Evolutionary conservation across 2,329 filamentous ascomycete species (phyloP).

Genomic region (Talaromyces sp.): DNA sequence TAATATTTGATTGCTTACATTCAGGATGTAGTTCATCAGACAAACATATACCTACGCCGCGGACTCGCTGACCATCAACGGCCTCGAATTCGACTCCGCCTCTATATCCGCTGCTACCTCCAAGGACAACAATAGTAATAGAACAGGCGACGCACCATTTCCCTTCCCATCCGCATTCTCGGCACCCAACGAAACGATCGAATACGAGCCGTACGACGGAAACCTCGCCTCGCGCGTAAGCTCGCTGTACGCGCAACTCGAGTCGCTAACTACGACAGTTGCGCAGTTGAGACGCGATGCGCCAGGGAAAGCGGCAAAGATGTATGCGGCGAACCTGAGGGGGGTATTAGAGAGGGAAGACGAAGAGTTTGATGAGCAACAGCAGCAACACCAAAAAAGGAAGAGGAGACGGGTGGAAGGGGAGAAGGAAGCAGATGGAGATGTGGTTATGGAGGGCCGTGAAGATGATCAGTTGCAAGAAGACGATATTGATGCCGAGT

Average conservation of each 20-base stretch:
- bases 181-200: conserved; percentile 40
- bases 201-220: conserved; percentile 47
- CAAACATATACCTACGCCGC: conserved; percentile 44
- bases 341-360: conserved; percentile 38
- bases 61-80: conserved; percentile 48
- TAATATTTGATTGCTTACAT: neutral
- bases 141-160: conserved; percentile 18
- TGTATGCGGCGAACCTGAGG: conserved; percentile 36
- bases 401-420: conserved; percentile 21
- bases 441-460: conserved; percentile 16
- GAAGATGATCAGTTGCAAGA: neutral
- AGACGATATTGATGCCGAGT: conserved; percentile 22
- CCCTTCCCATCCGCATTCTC: conserved; percentile 34
- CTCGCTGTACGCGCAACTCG: conserved; percentile 46
- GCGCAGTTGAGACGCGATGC: conserved; percentile 46
- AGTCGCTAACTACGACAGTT: conserved; percentile 47
- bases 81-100: conserved; percentile 36
- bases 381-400: conserved; percentile 21
- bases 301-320: conserved; percentile 40
- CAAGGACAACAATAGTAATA: neutral
- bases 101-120: neutral
- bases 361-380: conserved; percentile 47
- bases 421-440: conserved; percentile 34
- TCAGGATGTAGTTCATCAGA: conserved; percentile 38
- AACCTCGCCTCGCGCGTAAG: conserved; percentile 43